Conservation (phyloP, 495 filamentous ascomycete species). For the Clohesyomyces aquaticus region DNA sequence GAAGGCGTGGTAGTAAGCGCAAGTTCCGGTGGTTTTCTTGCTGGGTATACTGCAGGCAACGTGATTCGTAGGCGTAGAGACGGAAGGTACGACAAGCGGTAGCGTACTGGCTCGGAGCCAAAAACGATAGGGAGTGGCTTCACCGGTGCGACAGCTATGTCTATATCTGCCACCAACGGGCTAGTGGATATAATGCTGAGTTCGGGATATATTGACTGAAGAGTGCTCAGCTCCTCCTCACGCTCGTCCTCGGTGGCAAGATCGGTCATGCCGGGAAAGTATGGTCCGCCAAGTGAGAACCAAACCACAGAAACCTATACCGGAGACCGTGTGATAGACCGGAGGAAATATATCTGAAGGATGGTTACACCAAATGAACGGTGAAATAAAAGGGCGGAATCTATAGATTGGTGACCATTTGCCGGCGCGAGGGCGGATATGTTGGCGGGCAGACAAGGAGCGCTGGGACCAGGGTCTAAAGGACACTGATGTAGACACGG, state of each 20-base stretch:
- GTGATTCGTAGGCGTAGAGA: conserved; percentile 68
- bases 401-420: too few species aligned
- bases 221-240: conserved; percentile 76
- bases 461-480: too few species aligned
- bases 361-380: too few species aligned
- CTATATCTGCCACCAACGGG: conserved; percentile 66
- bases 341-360: too few species aligned
- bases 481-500: too few species aligned
- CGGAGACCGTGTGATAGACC: too few species aligned
- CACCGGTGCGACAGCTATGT: conserved; percentile 71
- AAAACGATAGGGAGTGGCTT: conserved; percentile 72
- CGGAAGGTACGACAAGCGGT: conserved; percentile 75
- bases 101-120: conserved; percentile 54
- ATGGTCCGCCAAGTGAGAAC: too few species aligned
- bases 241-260: conserved; percentile 65
- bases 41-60: conserved; percentile 78
- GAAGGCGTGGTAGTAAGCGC: conserved; percentile 65
- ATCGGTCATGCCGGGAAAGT: conserved; percentile 42
- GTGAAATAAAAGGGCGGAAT: too few species aligned
- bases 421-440: too few species aligned
- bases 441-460: too few species aligned
- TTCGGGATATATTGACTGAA: conserved; percentile 89
- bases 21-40: conserved; percentile 65
- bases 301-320: too few species aligned
- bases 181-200: conserved; percentile 63